Conservation (phyloP, 257 asterid species). For the Ehretia macrophylla region DNA sequence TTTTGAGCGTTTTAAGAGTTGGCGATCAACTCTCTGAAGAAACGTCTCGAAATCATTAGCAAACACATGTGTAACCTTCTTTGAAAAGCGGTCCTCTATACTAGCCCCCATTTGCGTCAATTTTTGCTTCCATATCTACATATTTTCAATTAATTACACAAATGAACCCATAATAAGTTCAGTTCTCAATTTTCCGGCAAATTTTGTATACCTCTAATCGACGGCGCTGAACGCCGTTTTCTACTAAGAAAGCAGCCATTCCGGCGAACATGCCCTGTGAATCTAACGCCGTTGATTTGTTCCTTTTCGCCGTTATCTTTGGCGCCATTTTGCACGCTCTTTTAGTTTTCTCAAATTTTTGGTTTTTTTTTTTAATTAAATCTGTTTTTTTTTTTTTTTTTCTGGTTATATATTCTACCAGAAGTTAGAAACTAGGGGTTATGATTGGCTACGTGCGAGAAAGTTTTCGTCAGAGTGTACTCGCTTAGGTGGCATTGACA, state of each 20-base stretch:
- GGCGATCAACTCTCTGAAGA: slow-evolving; percentile 36
- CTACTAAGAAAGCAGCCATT: slow-evolving; percentile 52
- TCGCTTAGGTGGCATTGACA: too few relatives aligned
- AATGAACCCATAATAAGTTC: not conserved
- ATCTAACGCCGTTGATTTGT: slow-evolving; percentile 60
- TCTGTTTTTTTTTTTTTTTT: too few relatives aligned
- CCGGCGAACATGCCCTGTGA: slow-evolving; percentile 82
- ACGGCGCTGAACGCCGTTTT: slow-evolving; percentile 57
- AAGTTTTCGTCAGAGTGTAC: too few relatives aligned
- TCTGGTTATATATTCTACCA: too few relatives aligned
- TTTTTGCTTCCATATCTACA: slow-evolving; percentile 86
- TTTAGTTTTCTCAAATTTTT: not conserved
- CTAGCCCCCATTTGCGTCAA: slow-evolving; percentile 81
- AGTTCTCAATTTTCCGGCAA: not conserved
- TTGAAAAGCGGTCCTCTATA: slow-evolving; percentile 43
- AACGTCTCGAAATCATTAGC: slow-evolving; percentile 49
- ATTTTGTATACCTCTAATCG: slow-evolving; percentile 57
- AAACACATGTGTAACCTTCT: slow-evolving; percentile 61
- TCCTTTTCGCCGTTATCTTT: slow-evolving; percentile 37
- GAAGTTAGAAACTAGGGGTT: too few relatives aligned
- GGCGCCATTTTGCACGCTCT: slow-evolving; percentile 51
- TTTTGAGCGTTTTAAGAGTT: slow-evolving; percentile 45
- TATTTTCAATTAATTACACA: not conserved
- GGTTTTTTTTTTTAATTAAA: not conserved
- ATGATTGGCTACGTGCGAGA: too few relatives aligned